Base-by-base conservation (phyloP, 176 grass and related monocot species). In the Triticum dicoccoides region DNA sequence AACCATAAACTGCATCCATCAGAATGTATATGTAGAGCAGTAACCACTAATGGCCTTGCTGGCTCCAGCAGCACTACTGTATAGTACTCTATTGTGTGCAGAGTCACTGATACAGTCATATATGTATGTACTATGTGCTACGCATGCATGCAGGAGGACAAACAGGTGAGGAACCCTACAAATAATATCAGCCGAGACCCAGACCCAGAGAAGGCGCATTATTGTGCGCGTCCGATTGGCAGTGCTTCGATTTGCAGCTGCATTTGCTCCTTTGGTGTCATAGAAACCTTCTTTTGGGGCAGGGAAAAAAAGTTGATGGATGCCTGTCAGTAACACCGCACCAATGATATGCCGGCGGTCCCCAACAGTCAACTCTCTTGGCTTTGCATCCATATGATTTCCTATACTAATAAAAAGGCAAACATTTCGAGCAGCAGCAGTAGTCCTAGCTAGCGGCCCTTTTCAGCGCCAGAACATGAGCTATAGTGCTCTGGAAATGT, bases 401-500 rank as follows among this genome's bases (percentile, higher is more conserved):
- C 82, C 65, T 42, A 87, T 14, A 21, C 18, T 21, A 21, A 59
- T 67, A 78, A 73, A 85, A 76, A 84, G 78, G 65, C 78, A 65
- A 29, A 11, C 90, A 86, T 82, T 88, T 78, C 37, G 66, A 91
- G 70, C 30, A 72, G 51, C 3, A 30, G 25, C 51, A 18, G 51
- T 54, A 7, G 15, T 54, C 51, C 51, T 39, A 39, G 37, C 37
- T 5, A 63, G 66, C 66, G 15, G 38, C 69, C 15, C 74, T 87
- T 91, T 82, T 68, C 37, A 91, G 82, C 24, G 42, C 52, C 20
- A 71, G 39, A 82, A 85, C 82, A 82, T 65, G 86, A 88, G 33
- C 82, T 85, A 85, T 39, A 11, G 85, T 90, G 84, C 85, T 85
- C 72, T 82, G 52, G 41, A 91, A 88, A 32, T 91, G 82, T 72